Conservation (phyloP, 1,284 basidiomycete genomes). For the Puccinia triticina region DNA sequence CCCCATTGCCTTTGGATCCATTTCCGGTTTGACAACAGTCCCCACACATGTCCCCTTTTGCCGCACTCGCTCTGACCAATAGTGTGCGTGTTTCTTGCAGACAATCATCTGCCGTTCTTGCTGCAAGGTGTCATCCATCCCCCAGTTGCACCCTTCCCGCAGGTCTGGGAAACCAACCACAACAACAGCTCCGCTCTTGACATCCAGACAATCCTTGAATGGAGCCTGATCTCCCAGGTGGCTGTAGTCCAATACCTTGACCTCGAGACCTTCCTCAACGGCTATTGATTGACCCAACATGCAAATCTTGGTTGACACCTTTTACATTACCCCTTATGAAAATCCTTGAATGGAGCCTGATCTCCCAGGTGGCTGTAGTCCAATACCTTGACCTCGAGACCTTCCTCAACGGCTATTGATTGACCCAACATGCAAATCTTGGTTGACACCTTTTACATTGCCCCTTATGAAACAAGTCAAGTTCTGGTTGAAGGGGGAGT, state of each 20-base stretch:
- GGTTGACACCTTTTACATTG: too few relatives aligned
- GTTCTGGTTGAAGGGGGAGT: too few relatives aligned
- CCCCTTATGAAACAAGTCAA: too few relatives aligned
- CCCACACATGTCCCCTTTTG: neutral
- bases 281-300: too few relatives aligned
- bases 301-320: too few relatives aligned
- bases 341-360: slow-evolving; percentile 83
- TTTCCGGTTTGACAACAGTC: slow-evolving; percentile 19
- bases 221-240: slow-evolving; percentile 84
- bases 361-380: slow-evolving; percentile 81
- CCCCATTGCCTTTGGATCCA: neutral
- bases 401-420: slow-evolving; percentile 7
- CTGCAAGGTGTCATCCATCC: slow-evolving; percentile 83
- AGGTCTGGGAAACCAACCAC: slow-evolving; percentile 81
- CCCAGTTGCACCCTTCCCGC: slow-evolving; percentile 85
- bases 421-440: too few relatives aligned
- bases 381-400: slow-evolving; percentile 78
- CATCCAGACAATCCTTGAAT: slow-evolving; percentile 79
- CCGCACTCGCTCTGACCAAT: too few relatives aligned
- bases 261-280: slow-evolving; percentile 60
- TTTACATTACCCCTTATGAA: too few relatives aligned
- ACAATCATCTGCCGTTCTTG: slow-evolving; percentile 94
- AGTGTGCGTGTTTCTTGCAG: slow-evolving; percentile 65
- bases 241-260: slow-evolving; percentile 89
- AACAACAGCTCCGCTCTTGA: slow-evolving; percentile 87